Conservation (phyloP, 306 rosid species). For the Vicia faba region DNA sequence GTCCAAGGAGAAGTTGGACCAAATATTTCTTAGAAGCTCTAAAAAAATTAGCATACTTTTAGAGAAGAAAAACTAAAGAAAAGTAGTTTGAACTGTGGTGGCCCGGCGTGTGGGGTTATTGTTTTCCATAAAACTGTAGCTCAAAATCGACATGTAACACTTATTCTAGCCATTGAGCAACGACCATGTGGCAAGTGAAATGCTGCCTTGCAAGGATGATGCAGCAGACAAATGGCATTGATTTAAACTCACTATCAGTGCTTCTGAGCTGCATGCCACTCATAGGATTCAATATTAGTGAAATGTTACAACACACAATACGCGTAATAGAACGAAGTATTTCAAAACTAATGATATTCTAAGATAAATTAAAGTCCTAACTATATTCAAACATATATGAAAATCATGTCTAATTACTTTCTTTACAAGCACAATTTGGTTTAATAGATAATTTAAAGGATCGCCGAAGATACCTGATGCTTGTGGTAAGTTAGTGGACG, state of each 20-base stretch:
- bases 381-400: slow-evolving; percentile 1
- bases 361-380: slow-evolving; percentile 6
- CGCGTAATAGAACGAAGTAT: background rate
- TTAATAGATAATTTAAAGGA: slow-evolving; percentile 17
- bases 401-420: slow-evolving; percentile 5
- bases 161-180: background rate
- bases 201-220: background rate
- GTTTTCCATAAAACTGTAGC: background rate
- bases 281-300: too few species aligned
- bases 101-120: background rate
- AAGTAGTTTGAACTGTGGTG: background rate
- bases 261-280: too few species aligned
- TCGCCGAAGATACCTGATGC: slow-evolving; percentile 70
- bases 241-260: background rate
- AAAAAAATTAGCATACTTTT: background rate
- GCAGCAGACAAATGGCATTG: background rate
- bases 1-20: too few species aligned
- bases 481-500: slow-evolving; percentile 80
- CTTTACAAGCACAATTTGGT: slow-evolving; percentile 7
- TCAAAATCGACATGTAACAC: background rate
- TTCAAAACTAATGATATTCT: slow-evolving; percentile 19
- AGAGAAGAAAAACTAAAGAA: background rate
- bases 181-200: background rate
- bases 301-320: too few species aligned
- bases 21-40: background rate